Conservation (phyloP, 441 rosid species). For the Erysimum cheiri region DNA sequence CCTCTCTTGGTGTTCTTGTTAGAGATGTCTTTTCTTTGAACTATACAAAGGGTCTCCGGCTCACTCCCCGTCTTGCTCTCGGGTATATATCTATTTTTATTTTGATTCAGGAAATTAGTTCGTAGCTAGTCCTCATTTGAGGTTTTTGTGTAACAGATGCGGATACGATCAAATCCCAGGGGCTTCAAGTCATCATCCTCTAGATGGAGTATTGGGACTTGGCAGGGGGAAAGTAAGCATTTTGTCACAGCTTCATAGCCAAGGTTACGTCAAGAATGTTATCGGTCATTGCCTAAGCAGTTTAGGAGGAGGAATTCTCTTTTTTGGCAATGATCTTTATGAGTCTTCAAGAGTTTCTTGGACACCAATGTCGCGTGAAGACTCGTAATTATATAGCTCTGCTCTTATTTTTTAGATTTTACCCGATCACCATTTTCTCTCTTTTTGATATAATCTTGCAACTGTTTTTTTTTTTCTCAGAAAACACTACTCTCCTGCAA, state of each 20-base stretch:
- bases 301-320: slow-evolving; percentile 85
- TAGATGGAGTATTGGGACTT: slow-evolving; percentile 96
- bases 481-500: slow-evolving; percentile 75
- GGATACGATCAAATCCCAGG: slow-evolving; percentile 89
- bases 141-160: slow-evolving; percentile 56
- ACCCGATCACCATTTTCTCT: background rate
- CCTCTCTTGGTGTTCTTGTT: slow-evolving; percentile 85
- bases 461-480: slow-evolving; percentile 46
- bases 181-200: slow-evolving; percentile 64
- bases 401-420: background rate
- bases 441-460: slow-evolving; percentile 12
- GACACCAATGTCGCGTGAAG: slow-evolving; percentile 72
- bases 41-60: slow-evolving; percentile 59
- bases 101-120: slow-evolving; percentile 22
- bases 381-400: slow-evolving; percentile 52
- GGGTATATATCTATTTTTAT: slow-evolving; percentile 55
- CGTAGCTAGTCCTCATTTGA: slow-evolving; percentile 17
- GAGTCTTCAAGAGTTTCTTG: slow-evolving; percentile 70
- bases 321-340: slow-evolving; percentile 83
- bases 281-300: slow-evolving; percentile 90
- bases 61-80: slow-evolving; percentile 73
- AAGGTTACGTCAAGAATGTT: slow-evolving; percentile 70
- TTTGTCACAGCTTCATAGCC: slow-evolving; percentile 74
- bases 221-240: slow-evolving; percentile 86
- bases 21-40: slow-evolving; percentile 73